phyloP scores from a whole-genome alignment of 441 rosid species.

The Populus tomentosa region DNA sequence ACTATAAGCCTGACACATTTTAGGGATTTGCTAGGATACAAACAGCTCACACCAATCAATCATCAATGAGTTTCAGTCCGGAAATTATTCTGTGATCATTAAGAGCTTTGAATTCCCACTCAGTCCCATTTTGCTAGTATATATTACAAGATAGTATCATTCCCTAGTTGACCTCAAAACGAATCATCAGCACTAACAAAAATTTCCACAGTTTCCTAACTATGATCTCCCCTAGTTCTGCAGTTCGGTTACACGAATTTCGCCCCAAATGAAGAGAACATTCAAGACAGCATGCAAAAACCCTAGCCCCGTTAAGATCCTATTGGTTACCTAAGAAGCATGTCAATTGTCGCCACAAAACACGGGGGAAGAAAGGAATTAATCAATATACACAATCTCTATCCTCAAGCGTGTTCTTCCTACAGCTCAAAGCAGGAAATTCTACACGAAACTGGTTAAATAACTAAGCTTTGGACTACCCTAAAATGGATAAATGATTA shows the following conservation, averaged over 20 bases:
- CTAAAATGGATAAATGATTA: constrained; percentile 19
- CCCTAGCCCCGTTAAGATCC: neutral
- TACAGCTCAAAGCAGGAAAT: constrained; percentile 16
- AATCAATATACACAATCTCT: constrained; percentile 24
- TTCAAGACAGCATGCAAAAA: neutral
- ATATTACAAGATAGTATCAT: neutral
- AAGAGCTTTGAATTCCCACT: neutral
- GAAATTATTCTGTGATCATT: neutral
- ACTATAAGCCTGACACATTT: neutral
- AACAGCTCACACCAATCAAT: neutral
- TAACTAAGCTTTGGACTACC: constrained; percentile 15
- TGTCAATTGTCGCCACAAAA: constrained; percentile 8
- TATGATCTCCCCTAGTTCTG: neutral
- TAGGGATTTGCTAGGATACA: neutral
- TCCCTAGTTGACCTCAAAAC: neutral
- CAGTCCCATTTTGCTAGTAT: neutral
- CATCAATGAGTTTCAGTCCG: neutral
- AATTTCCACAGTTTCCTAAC: neutral
- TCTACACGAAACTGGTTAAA: constrained; percentile 13
- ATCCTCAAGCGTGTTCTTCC: constrained; percentile 13
- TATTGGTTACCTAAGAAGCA: neutral
- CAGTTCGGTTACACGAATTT: too few relatives aligned
- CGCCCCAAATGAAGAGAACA: neutral
- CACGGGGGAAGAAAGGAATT: constrained; percentile 3
- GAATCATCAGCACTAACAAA: neutral